Evolutionary conservation across 345 rosid genomes (phyloP).

Genomic region (Brassica nigra): DNA sequence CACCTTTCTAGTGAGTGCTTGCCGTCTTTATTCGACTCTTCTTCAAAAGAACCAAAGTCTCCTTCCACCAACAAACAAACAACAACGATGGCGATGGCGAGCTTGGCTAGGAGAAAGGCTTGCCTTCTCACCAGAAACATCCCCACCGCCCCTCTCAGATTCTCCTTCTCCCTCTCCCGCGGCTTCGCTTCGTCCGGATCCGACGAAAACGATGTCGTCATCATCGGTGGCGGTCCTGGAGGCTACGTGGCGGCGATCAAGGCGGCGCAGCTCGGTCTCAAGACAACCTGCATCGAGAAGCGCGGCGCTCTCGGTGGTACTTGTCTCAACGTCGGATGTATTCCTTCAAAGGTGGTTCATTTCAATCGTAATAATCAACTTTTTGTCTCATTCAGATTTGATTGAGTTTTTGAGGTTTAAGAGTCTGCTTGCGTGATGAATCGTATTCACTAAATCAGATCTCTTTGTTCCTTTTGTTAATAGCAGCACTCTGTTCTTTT

Average conservation of each 20-base stretch:
- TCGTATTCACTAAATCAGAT: neutral
- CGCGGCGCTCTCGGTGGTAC: slow-evolving; percentile 98
- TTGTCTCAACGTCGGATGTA: slow-evolving; percentile 98
- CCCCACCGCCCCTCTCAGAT: slow-evolving; percentile 53
- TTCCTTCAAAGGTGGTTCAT: slow-evolving; percentile 85
- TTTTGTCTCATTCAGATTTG: neutral
- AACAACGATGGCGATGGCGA: slow-evolving; percentile 80
- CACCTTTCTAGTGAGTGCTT: neutral
- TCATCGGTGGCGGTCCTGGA: slow-evolving; percentile 98
- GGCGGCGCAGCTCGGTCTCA: slow-evolving; percentile 96
- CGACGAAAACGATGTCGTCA: slow-evolving; percentile 92
- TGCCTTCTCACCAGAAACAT: slow-evolving; percentile 61
- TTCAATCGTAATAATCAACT: neutral
- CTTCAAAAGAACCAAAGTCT: slow-evolving; percentile 21
- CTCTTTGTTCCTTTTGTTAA: neutral
- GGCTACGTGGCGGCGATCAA: slow-evolving; percentile 99
- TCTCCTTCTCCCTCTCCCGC: slow-evolving; percentile 64
- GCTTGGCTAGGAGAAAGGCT: slow-evolving; percentile 75
- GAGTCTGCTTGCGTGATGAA: neutral
- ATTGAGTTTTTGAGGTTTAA: neutral
- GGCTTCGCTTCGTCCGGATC: slow-evolving; percentile 83
- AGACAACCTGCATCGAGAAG: slow-evolving; percentile 96
- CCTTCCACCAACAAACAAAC: slow-evolving; percentile 12
- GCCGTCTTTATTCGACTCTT: slow-evolving; percentile 36
- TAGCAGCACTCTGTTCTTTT: neutral